Base-by-base conservation (phyloP, 768 basidiomycete species). In the Strobilomyces confusus region DNA sequence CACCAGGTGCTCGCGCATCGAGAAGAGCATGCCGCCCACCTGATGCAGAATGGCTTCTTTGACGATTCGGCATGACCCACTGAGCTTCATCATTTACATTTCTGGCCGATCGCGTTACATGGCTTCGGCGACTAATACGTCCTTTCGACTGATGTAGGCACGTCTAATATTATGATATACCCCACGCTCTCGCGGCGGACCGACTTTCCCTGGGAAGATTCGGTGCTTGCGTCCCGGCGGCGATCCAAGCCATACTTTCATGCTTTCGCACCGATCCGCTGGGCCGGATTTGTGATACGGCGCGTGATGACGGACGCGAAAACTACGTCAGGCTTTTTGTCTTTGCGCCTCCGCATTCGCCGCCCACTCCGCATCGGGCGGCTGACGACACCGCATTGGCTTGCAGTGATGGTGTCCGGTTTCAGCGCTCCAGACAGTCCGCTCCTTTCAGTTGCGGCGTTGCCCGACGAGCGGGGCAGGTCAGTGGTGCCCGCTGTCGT, bases 1-100 rank as follows among this genome's bases (percentile, higher is more conserved):
- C 74, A 70, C 15, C 72, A 72, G 37, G 72, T 84, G 0, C 48
- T 68, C 32, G 71, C 69, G 7, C 80, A 82, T 58, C 65, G 70
- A 8, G 63, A 65, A 30, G 80, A 81, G 56, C 82, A 84, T 45
- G 56, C 65, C 5, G 53, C 74, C 29, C 77, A 83, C 58, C 69
- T 83, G 32, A 51, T 56, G 23, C 55, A 64, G 17, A 72, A 71
- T 17, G 77, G 78, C 2, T 82, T 81, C 59, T 78, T 78, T 55
- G 54, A 48, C 11, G 23, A 20, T 25, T 51, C 58, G 2, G 25
- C 36, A 9, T 59, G 48, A 62, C 19, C 38, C 9, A 4, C 29
- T 38, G 23, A 17, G 14, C 14, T 15, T 25, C 2, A n/a, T 26
- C 32, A 29, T 25, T 45, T 48, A n/a, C n/a, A 26, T 29, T 8